phyloP scores from a whole-genome alignment of 164 flowering plant genomes.

The Magnolia sinica region DNA sequence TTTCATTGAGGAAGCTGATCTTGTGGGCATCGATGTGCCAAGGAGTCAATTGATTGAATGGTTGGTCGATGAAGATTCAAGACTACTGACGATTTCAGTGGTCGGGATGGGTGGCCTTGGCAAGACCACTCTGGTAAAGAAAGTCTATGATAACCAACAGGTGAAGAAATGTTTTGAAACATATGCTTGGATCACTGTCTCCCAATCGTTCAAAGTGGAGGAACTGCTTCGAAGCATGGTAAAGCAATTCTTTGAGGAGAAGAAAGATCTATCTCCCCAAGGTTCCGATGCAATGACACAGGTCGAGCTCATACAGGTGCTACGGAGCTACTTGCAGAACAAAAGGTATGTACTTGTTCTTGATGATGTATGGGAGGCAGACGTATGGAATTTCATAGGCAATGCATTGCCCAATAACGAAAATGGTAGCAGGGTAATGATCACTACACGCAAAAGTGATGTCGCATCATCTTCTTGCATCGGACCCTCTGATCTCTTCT shows the following conservation, averaged over 20 bases:
- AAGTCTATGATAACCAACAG: constrained; percentile 3
- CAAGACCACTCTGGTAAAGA: constrained; percentile 22
- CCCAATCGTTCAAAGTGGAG: not conserved
- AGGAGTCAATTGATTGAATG: not conserved
- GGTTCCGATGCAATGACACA: constrained; percentile 14
- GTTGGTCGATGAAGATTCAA: constrained; percentile 23
- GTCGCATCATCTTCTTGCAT: not conserved
- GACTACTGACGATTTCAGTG: not conserved
- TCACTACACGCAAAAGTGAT: constrained; percentile 29
- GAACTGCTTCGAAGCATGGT: constrained; percentile 7
- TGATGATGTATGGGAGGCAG: constrained; percentile 37
- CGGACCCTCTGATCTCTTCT: not conserved
- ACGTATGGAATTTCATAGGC: constrained; percentile 23
- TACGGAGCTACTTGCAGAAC: not conserved
- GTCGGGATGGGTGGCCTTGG: constrained; percentile 25
- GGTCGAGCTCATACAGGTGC: constrained; percentile 20
- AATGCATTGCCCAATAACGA: constrained; percentile 22
- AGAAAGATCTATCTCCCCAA: not conserved
- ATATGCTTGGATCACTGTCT: constrained; percentile 21
- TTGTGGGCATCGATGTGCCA: not conserved
- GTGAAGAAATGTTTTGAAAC: constrained; percentile 7
- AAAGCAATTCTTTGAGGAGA: not conserved
- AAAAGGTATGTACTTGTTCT: constrained; percentile 26
- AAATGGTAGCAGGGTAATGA: constrained; percentile 30
- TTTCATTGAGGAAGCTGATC: not conserved